Base-by-base conservation (phyloP, 2,329 filamentous ascomycete genomes). In the Clarireedia homoeocarpa region DNA sequence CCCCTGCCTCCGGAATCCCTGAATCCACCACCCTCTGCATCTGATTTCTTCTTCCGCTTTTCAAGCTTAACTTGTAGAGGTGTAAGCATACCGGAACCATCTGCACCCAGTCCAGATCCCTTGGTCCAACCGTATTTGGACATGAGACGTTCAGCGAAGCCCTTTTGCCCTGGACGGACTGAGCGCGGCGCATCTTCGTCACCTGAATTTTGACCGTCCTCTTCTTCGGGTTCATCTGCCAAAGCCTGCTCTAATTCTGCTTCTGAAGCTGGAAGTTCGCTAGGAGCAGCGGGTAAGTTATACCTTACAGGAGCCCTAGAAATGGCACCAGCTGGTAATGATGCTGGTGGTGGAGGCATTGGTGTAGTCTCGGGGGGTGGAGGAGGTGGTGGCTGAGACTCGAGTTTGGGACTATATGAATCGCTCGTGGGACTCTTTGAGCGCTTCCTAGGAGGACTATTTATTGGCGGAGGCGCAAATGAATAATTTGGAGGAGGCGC, bases 71-170 rank as follows among this genome's bases (percentile, higher is more conserved):
- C 88, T 48, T 84, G 83, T 4, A 99, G 75, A 4, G 91, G 89
- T 23, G 91, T 89, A 53, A 89, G 79, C 65, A 99, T 96, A 59
- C 94, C 94, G 24, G 84, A 83, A 34, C 83, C 84, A 60, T 85
- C 81, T 15, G 89, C 91, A 62, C 94, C 94, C 4, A 99, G 82
- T 20, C 94, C 94, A 60, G 86, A 81, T 24, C 94, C 94, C 66
- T 91, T 86, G 38, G 84, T 86, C 89, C 91, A 97, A 55, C 94
- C 94, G 73, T 96, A 94, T 70, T 96, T 97, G 59, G 83, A 81
- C 83, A 99, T 90, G 55, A 97, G 81, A 36, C 91, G 86, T 62
- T 91, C 83, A 0, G 90, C 94, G 70, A 96, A 96, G 51, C 86
- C 88, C 61, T 84, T 81, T 70, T 95, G 88, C 15, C 90, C 89